Evolutionary conservation across 2,329 filamentous ascomycete genomes (phyloP), one percentile per base, ranked within the genome.

Genomic region (Fusarium globosum): DNA sequence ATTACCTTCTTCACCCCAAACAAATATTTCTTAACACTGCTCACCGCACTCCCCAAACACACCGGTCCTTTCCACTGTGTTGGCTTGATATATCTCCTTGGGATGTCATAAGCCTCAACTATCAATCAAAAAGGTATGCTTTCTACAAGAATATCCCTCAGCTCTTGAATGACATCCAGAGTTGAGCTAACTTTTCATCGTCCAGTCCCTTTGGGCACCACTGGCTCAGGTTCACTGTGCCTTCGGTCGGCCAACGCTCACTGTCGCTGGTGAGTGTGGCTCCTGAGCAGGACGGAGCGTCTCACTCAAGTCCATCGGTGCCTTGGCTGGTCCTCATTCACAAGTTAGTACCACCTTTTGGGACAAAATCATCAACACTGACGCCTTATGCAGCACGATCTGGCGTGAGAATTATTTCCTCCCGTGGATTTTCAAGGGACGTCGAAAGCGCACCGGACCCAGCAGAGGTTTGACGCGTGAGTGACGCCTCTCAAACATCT

Each of bases 191-290:
- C 42, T 23, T 43, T 23, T 43, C 42, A 18, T 23, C n/a, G n/a
- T 15, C 15, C 42, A 43, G 42, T 43, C n/a, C 42, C n/a, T 42
- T 43, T 18, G 42, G 16, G 38, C 38, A 39, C 38, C 38, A 3
- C 38, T 39, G 7, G 0, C 38, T 14, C 38, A 21, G 11, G 20
- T 21, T 13, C 38, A 39, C 8, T 21, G 7, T 21, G 12, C 3
- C 20, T n/a, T n/a, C n/a, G 21, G 20, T 12, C 12, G 7, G 20
- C 38, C 20, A 41, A 21, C 20, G 7, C 20, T 41, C 38, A 38
- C 36, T 4, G 11, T 30, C 4, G 2, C 30, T 2, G 2, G 10
- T 4, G 38, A 41, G 2, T 41, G 20, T 21, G 7, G 20, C 38
- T 41, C 38, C 38, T 41, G 12, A 11, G 20, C 7, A 21, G 3